Conservation (phyloP, 2,329 filamentous ascomycete species). For the Fusarium sp. region DNA sequence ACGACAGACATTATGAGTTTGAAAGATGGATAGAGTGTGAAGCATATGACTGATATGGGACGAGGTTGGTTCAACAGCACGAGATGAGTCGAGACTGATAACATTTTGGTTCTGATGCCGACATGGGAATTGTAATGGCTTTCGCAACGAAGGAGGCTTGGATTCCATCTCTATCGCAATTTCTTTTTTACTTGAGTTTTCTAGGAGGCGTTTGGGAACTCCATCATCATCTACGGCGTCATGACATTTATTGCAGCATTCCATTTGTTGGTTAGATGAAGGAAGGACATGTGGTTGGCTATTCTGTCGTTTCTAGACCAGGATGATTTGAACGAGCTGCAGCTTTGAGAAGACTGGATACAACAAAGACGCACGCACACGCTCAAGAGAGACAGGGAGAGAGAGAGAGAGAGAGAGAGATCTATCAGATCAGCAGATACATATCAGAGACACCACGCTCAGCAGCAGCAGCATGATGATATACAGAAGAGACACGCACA, state of each 20-base stretch:
- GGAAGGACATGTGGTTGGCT: slow-evolving; percentile 5
- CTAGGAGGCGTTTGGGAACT: slow-evolving; percentile 24
- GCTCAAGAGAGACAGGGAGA: neutral
- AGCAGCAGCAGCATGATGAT: slow-evolving; percentile 2
- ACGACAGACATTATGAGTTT: slow-evolving; percentile 24
- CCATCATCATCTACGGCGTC: slow-evolving; percentile 2
- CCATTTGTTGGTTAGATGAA: slow-evolving; percentile 8
- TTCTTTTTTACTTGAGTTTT: slow-evolving; percentile 1
- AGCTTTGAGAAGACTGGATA: slow-evolving; percentile 12
- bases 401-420: neutral
- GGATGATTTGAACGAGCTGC: slow-evolving; percentile 9
- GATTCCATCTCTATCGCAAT: neutral
- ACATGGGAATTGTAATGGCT: neutral
- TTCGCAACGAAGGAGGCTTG: slow-evolving; percentile 1
- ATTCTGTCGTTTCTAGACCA: slow-evolving; percentile 12
- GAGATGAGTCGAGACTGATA: slow-evolving; percentile 6
- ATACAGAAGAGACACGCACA: slow-evolving; percentile 11
- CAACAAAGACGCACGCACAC: neutral
- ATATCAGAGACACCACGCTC: slow-evolving; percentile 14
- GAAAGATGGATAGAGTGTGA: slow-evolving; percentile 22
- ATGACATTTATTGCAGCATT: neutral
- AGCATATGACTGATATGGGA: neutral
- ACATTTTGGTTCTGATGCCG: slow-evolving; percentile 7
- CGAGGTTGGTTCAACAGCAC: slow-evolving; percentile 7
- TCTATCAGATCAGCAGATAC: slow-evolving; percentile 8